Evolutionary conservation across 495 filamentous ascomycete species (phyloP), one percentile per base, ranked within the genome.

Genomic region (Penicillium arizonense): DNA sequence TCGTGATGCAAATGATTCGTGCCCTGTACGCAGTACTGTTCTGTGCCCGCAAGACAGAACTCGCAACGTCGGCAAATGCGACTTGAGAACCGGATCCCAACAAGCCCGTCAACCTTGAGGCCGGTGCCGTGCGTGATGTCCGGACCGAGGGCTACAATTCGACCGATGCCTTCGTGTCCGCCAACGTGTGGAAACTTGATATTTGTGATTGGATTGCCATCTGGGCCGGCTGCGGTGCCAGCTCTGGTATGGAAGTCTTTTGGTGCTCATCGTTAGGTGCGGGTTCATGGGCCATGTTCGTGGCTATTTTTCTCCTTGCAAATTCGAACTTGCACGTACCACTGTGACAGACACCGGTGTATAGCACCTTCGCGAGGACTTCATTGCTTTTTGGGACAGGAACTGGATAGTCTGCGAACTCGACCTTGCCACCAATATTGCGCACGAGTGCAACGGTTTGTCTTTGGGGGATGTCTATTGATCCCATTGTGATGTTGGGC

Each of bases 1-100:
- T 76, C 75, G 51, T 80, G 75, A 46, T 77, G 75, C 14, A 79
- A 53, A 57, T 79, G 77, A 33, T 79, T 78, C 7, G 74, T 77
- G 35, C 68, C 66, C 45, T 69, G 64, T 23, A 67, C 44, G 35
- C 71, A 75, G 45, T 78, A 68, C 56, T 80, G 75, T 53, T 80
- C 76, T 18, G 57, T 70, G 2, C 76, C 76, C 1, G 67, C 71
- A 23, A 78, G 63, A 53, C 77, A 78, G 44, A 71, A 77, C 45
- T 76, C 69, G 56, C 75, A 80, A 8, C 75, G 68, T 14, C 76
- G 61, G 52, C 77, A 79, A 23, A 79, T 67, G 0, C 75, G 67
- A 52, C 71, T 75, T n/a, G 67, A 50, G 52, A 78, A 80, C 13
- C 73, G 63, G 37, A 80, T 78, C 2, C 77, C 77, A 3, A 80